A percentile compares a stretch with the other conserved stretches of the same genome.
These are phyloP conservation scores for Potentilla sterilis DNA, from an alignment of 306 rosid genomes.

Conservation along the genomic window DNA sequence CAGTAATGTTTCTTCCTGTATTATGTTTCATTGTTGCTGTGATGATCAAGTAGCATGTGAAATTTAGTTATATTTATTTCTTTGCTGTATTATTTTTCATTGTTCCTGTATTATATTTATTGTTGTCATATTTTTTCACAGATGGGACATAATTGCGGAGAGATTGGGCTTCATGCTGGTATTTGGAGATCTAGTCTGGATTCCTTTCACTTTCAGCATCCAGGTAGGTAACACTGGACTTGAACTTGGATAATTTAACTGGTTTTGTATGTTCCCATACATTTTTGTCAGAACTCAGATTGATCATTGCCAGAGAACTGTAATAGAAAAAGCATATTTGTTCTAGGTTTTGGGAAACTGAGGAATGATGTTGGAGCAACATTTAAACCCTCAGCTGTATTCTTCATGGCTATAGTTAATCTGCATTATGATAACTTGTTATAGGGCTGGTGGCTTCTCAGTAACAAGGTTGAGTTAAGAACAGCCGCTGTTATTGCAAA, in stretches of 20 bases:
- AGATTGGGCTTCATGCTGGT: constrained; percentile 96
- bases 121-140: constrained; percentile 26
- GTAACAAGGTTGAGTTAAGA: constrained; percentile 67
- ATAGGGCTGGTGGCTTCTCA: constrained; percentile 96
- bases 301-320: background rate
- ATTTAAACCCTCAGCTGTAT: background rate
- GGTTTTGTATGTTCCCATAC: background rate
- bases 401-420: background rate
- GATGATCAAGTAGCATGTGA: background rate
- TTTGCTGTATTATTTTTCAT: background rate
- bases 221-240: constrained; percentile 50
- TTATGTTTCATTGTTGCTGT: background rate
- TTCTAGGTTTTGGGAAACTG: background rate
- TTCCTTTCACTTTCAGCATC: constrained; percentile 92
- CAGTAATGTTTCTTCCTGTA: background rate
- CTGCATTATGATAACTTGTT: constrained; percentile 20
- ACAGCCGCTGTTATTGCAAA: constrained; percentile 57
- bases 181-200: constrained; percentile 98
- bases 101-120: no score
- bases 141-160: constrained; percentile 99
- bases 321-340: background rate
- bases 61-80: background rate
- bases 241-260: constrained; percentile 10
- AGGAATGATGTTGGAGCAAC: background rate
- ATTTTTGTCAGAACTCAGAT: constrained; percentile 1